These are phyloP conservation scores for Coelastrella sp. DNA, from an alignment of 139 green algal genomes.

Conservation along the genomic window DNA sequence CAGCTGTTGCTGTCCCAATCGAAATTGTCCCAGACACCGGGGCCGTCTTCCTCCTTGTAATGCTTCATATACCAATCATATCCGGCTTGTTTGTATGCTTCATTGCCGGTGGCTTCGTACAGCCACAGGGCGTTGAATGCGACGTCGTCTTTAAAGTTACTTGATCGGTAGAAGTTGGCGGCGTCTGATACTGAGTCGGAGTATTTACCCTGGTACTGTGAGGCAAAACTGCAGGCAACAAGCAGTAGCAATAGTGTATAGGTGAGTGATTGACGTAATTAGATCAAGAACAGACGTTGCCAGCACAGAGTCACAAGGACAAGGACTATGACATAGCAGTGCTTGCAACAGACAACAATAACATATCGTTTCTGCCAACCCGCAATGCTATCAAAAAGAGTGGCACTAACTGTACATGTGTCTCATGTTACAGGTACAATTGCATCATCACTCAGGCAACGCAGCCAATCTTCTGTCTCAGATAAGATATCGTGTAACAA, in stretches of 20 bases:
- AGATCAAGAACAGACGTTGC: neutral
- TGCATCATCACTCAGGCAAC: neutral
- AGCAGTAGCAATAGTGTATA: conserved; percentile 37
- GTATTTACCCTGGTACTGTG: conserved; percentile 42
- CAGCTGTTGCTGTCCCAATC: conserved; percentile 49
- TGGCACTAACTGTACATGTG: too few species aligned
- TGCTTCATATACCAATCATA: conserved; percentile 46
- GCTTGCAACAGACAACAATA: too few species aligned
- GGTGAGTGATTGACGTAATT: too few species aligned
- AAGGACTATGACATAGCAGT: neutral
- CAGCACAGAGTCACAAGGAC: neutral
- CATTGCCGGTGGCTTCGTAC: conserved; percentile 14
- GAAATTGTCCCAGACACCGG: conserved; percentile 37
- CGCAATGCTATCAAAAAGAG: too few species aligned
- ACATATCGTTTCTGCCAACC: too few species aligned
- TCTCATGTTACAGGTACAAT: neutral
- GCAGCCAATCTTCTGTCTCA: neutral
- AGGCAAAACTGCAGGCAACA: conserved; percentile 41
- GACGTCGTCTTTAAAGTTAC: conserved; percentile 49
- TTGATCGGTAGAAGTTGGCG: conserved; percentile 47
- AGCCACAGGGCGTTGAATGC: conserved; percentile 39
- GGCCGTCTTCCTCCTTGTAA: conserved; percentile 30
- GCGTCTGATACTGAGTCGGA: conserved; percentile 41
- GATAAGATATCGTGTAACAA: neutral
- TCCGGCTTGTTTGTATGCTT: conserved; percentile 31